Percentiles rank a stretch among this genome's conserved stretches.
Conservation (phyloP, 768 basidiomycete species). For the Kwoniella botswanensis region DNA sequence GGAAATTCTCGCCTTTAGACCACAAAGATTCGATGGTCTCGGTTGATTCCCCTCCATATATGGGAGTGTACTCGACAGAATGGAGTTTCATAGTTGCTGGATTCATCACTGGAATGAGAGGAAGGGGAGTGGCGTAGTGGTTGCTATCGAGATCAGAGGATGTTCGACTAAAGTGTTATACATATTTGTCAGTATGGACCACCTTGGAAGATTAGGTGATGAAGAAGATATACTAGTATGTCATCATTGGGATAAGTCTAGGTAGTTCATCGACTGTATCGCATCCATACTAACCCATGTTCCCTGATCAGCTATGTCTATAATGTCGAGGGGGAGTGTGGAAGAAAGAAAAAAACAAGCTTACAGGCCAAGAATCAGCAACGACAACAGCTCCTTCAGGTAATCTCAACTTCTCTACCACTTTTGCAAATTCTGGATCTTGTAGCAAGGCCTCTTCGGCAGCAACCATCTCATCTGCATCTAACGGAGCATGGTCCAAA, state of each 20-base stretch:
- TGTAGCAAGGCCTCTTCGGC: conserved; percentile 25
- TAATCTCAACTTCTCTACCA: conserved; percentile 18
- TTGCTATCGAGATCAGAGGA: conserved; percentile 15
- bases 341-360: background rate
- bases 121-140: conserved; percentile 30
- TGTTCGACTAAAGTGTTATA: conserved; percentile 8
- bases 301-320: background rate
- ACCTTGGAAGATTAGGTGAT: no score
- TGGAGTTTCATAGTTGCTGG: conserved; percentile 12
- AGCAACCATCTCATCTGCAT: conserved; percentile 30
- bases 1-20: conserved; percentile 18
- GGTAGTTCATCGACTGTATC: conserved; percentile 1
- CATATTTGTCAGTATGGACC: no score
- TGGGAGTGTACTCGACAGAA: conserved; percentile 20
- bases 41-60: conserved; percentile 18
- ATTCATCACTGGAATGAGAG: conserved; percentile 21
- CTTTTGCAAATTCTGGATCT: conserved; percentile 18
- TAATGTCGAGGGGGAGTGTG: background rate
- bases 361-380: conserved; percentile 27
- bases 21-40: conserved; percentile 16
- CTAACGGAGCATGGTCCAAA: conserved; percentile 10
- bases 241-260: conserved; percentile 17
- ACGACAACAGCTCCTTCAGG: conserved; percentile 20
- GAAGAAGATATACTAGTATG: conserved; percentile 11
- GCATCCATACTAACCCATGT: background rate